Evolutionary conservation across 2,329 filamentous ascomycete genomes (phyloP), one percentile per base, ranked within the genome.

Genomic region (Neonectria sp.): DNA sequence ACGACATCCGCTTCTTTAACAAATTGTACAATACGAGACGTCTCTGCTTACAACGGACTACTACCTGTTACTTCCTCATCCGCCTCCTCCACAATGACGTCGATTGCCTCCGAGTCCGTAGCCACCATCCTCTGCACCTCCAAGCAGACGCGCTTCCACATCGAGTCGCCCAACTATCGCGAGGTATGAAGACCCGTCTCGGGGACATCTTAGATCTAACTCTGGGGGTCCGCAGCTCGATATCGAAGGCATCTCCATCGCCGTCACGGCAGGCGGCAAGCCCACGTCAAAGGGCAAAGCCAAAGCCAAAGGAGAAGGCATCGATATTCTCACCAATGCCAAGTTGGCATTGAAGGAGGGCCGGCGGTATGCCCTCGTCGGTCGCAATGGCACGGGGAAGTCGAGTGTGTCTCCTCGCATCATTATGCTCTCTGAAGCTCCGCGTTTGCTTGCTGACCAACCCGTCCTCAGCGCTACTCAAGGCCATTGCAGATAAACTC

Each of bases 381-480:
- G 94, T 0, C 87, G 93, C 7, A 97, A 97, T 80, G 94, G 94
- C 1, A 92, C 91, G 2, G 94, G 94, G 6, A 97, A 97, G 77
- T 95, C 93, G 4, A 95, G 90, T 92, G 80, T 6, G 29, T 8
- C 25, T 15, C n/a, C n/a, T 67, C 5, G 8, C 40, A 45, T 24
- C 17, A 24, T 5, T 6, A 3, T 55, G 27, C 21, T 35, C 21
- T 33, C 2, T 3, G 21, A 21, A 21, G 21, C 21, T 21, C 21
- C 21, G 21, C 11, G 3, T 6, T 24, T 24, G 11, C 8, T 29
- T 27, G 24, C 60, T 70, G 11, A 71, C 52, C 4, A 24, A n/a
- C 13, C 8, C 45, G 21, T 21, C n/a, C 4, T 3, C 52, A 92
- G 91, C 93, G 0, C 81, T 95, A 7, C 83, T 96, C 17, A 89